Percentiles rank a stretch among this genome's conserved stretches.
phyloP scores from a whole-genome alignment of 306 rosid genomes.

The cucumber (Cucumis sativus) region Cucumber_9930_V3 NC_026660.2:13815501-13816000 shows the following conservation, averaged over 20 bases:
- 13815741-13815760: slow-evolving; percentile 1
- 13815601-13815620: neutral
- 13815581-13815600: neutral
- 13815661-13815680: neutral
- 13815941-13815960: slow-evolving; percentile 19
- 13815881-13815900: neutral
- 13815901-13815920: neutral
- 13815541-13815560: neutral
- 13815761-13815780: slow-evolving; percentile 16
- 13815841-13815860: neutral
- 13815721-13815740: slow-evolving; percentile 8
- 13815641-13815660: neutral
- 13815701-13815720: slow-evolving; percentile 16
- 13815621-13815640: neutral
- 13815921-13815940: neutral
- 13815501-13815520: neutral
- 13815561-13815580: neutral
- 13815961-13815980: slow-evolving; percentile 24
- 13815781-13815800: slow-evolving; percentile 29
- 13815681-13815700: slow-evolving; percentile 11
- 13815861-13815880: neutral
- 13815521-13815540: neutral
- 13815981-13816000: slow-evolving; percentile 17
- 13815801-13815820: slow-evolving; percentile 26
- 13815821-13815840: slow-evolving; percentile 12